Percentiles rank a stretch among this genome's conserved stretches.
Conservation (phyloP, 129 eudicot genomes). For the Gnaphalium uliginosum region DNA sequence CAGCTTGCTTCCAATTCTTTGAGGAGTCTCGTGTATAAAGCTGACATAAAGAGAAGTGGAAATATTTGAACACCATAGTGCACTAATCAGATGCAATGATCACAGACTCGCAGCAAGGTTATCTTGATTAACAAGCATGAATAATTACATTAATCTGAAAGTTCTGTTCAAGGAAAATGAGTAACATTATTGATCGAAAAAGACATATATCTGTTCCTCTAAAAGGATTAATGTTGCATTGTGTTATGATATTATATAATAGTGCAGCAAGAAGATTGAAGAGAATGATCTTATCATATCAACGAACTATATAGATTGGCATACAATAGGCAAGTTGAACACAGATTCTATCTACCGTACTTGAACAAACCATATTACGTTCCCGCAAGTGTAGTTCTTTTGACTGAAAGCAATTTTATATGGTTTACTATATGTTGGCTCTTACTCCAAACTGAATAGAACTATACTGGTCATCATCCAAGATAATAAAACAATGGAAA, state of each 20-base stretch:
- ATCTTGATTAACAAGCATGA: not conserved
- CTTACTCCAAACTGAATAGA: not conserved
- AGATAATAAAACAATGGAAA: not conserved
- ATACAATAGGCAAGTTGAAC: not conserved
- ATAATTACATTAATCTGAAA: too few relatives aligned
- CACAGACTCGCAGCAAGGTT: not conserved
- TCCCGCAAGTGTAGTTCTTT: not conserved
- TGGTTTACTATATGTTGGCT: not conserved
- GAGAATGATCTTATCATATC: not conserved
- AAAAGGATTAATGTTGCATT: not conserved
- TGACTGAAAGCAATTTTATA: not conserved
- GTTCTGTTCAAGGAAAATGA: too few relatives aligned
- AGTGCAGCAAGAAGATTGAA: not conserved
- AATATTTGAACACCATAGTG: not conserved
- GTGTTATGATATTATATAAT: too few relatives aligned
- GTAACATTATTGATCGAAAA: too few relatives aligned
- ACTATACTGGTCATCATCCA: not conserved
- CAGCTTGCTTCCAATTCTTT: constrained; percentile 70
- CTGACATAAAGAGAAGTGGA: constrained; percentile 33
- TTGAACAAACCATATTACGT: not conserved
- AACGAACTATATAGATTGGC: not conserved
- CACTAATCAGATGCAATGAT: not conserved
- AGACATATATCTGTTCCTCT: not conserved
- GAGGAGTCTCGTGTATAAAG: constrained; percentile 78
- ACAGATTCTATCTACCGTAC: not conserved